Evolutionary conservation across 345 rosid genomes (phyloP), one percentile per base, ranked within the genome.

Genomic region (Eucalyptus decipiens): DNA sequence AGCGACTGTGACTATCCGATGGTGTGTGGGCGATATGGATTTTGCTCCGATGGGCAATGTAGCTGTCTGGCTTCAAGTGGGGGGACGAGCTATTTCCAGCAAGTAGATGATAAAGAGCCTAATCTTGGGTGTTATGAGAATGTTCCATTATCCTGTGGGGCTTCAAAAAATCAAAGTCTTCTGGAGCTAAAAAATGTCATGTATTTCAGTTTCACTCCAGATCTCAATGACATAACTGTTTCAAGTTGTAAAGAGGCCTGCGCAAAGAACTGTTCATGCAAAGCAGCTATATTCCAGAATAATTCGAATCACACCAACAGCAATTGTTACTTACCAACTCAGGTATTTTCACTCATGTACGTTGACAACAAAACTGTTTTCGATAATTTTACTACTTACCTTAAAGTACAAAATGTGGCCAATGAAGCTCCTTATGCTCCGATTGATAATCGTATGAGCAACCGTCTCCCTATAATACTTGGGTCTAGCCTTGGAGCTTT

Each of bases 211-310:
- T 6, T 19, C 23, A 42, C 17, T 21, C n/a, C 47, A 26, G 5
- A 80, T 72, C 48, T 50, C 13, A 0, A 8, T 1, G 2, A 50
- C 9, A 80, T 76, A 37, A 87, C 87, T 72, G 43, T 17, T 7
- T 88, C 86, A 88, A 85, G 50, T 9, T 91, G 93, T 69, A 87
- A 86, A 51, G 45, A 47, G 47, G 88, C 88, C 3, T 92, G 91
- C 12, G 42, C 24, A 11, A 80, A 58, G 9, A 92, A 89, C 32
- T 92, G 93, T 40, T 87, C 92, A 1, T 91, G 94, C 89, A 90
- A 89, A 87, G 93, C 91, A 48, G 90, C 90, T 23, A n/a, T 89
- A 47, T 90, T 90, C 56, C 18, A 4, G 9, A 28, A 34, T 3
- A 21, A 21, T n/a, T 19, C 2, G 6, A 48, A n/a, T 43, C 21